These are phyloP conservation scores for Firmiana major DNA, from an alignment of 345 rosid species.

Conservation along the genomic window DNA sequence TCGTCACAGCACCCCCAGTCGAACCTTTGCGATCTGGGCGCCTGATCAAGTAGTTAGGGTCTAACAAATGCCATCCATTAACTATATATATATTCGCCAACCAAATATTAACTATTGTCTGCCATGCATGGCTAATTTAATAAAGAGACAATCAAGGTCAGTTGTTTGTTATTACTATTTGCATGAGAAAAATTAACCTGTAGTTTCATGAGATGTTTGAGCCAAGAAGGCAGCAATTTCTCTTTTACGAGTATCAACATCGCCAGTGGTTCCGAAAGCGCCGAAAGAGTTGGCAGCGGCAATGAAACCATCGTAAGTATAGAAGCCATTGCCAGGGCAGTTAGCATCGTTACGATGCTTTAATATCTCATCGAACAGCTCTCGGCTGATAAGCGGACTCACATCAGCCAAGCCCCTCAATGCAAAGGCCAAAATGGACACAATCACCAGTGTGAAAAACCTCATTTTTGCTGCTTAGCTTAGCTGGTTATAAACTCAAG, in stretches of 20 bases:
- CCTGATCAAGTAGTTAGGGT: no score
- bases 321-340: conserved; percentile 45
- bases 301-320: conserved; percentile 59
- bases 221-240: conserved; percentile 67
- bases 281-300: conserved; percentile 46
- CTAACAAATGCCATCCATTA: not conserved
- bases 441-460: not conserved
- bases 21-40: no score
- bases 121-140: not conserved
- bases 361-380: conserved; percentile 37
- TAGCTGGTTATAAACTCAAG: not conserved
- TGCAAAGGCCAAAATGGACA: not conserved
- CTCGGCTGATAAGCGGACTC: conserved; percentile 21
- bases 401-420: conserved; percentile 8
- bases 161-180: no score
- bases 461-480: not conserved
- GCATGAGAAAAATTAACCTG: conserved; percentile 29
- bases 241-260: conserved; percentile 32
- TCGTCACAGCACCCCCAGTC: no score
- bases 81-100: not conserved
- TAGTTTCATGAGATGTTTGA: conserved; percentile 71
- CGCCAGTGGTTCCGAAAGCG: conserved; percentile 49
- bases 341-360: conserved; percentile 47
- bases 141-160: not conserved
- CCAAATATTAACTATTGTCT: not conserved